phyloP scores from a whole-genome alignment of 164 flowering plant species.

The Tinospora cordifolia region DNA sequence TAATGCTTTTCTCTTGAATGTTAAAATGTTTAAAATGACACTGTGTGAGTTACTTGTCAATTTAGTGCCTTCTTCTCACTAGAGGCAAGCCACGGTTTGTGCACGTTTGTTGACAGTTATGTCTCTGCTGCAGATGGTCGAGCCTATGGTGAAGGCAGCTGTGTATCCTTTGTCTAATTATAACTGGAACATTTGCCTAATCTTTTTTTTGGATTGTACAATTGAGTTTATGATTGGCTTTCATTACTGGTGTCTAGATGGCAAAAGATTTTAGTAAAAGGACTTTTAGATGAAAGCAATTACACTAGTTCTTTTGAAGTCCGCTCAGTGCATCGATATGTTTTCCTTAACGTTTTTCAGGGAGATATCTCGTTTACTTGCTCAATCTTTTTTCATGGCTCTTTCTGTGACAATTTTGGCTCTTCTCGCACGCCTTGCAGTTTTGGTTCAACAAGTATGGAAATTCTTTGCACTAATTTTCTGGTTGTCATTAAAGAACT shows the following conservation, averaged over 20 bases:
- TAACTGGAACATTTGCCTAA: neutral
- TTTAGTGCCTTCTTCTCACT: neutral
- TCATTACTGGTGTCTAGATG: neutral
- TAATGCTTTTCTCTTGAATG: neutral
- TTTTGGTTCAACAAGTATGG: slow-evolving; percentile 74
- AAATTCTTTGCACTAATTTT: neutral
- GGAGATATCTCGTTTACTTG: slow-evolving; percentile 70
- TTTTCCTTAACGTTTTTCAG: slow-evolving; percentile 38
- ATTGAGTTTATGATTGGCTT: neutral
- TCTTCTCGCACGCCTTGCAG: slow-evolving; percentile 73
- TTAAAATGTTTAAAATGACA: neutral
- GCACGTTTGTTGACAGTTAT: neutral
- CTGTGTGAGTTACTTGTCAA: neutral
- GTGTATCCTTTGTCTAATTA: slow-evolving; percentile 7
- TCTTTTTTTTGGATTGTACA: neutral
- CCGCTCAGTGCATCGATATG: neutral
- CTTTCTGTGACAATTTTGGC: slow-evolving; percentile 63
- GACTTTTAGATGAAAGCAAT: neutral
- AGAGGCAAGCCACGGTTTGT: neutral
- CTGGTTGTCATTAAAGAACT: no score
- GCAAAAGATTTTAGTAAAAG: neutral
- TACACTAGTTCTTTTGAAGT: neutral
- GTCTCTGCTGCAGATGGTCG: slow-evolving; percentile 12
- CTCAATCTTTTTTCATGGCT: slow-evolving; percentile 78
- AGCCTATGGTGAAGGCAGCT: slow-evolving; percentile 11